Base-by-base conservation (phyloP, 495 filamentous ascomycete species). In the Aspergillus affinis region DNA sequence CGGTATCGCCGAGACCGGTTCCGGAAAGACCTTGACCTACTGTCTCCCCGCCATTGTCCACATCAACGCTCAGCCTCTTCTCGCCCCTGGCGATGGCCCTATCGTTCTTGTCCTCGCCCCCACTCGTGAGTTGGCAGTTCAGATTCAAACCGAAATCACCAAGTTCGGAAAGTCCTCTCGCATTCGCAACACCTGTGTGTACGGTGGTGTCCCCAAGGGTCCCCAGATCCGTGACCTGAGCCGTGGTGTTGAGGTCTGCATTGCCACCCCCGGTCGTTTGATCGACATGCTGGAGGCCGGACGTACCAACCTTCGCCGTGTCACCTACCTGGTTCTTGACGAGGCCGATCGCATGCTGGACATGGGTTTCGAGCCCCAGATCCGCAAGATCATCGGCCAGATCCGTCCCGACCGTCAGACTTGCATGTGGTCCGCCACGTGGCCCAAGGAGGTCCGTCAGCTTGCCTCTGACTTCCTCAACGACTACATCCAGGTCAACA, bases 301-400 rank as follows among this genome's bases (percentile, higher is more conserved):
- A 66, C 96, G 95, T 76, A 98, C 94, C 64, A 98, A 98, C 79
- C 89, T 98, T 61, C 92, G 94, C 58, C 94, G 94, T 76, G 93
- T 98, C 57, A 98, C 94, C 21, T 98, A 97, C 73, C 86, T 98
- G 36, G 92, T 98, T 61, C 88, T 98, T 44, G 94, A 98, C 67
- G 94, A 98, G 84, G 94, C 94, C 72, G 94, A 98, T 82, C 95
- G 95, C 76, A 98, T 98, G 94, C 82, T 98, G 79, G 94, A 98
- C 80, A 98, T 98, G 94, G 94, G 94, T 88, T 98, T 98, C 83
- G 94, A 98, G 82, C 94, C 94, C 67, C 94, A 98, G 76, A 97
- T 98, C 69, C 89, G 92, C 78, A 96, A 97, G 84, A 96, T 98
- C 65, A 91, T 98, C 63, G 81, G 88, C 52, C 94, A 98, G 80